Base-by-base conservation (phyloP, 2,329 filamentous ascomycete species). In the Neofusicoccum parvum region DNA sequence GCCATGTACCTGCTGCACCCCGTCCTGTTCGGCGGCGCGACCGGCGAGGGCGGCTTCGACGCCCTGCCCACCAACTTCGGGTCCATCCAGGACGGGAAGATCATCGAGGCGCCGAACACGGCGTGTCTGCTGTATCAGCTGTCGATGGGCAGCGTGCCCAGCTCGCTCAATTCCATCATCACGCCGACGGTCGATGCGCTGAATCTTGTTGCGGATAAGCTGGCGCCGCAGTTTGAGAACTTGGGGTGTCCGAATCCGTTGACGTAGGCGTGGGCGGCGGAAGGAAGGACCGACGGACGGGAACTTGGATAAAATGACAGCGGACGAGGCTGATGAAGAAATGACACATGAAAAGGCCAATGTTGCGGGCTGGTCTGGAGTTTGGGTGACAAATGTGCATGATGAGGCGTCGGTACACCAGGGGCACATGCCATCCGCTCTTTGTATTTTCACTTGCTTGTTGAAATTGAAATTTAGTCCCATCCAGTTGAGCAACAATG, bases 1-100 rank as follows among this genome's bases (percentile, higher is more conserved):
- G 70, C 71, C 1, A 74, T 78, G 74, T 82, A 83, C 66, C 66
- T 78, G 20, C 69, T 75, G 67, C 73, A 80, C 64, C 80, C 81
- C 3, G 80, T 82, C 11, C 71, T 79, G 0, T 81, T 82, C 59
- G 80, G 80, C 43, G 80, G 80, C 45, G 7, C 41, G 1, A 34
- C 58, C 5, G 58, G 58, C 41, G 5, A 36, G 7, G 43, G n/a
- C 27, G 45, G 45, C 20, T 50, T 50, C 36, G 10, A 39, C 23
- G n/a, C 32, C 5, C 20, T 62, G 58, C 32, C 43, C 10, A 49
- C 27, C 27, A 7, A 62, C 27, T 62, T 46, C 14, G 54, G 53
- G 4, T 34, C 39, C 14, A 62, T 65, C 5, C 9, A 48, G 20
- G 36, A 32, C 15, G 54, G 12, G n/a, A 46, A 51, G 34, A 45